Evolutionary conservation across 306 rosid genomes (phyloP), one percentile per base, ranked within the genome.

Genomic region (Biancaea sappan): DNA sequence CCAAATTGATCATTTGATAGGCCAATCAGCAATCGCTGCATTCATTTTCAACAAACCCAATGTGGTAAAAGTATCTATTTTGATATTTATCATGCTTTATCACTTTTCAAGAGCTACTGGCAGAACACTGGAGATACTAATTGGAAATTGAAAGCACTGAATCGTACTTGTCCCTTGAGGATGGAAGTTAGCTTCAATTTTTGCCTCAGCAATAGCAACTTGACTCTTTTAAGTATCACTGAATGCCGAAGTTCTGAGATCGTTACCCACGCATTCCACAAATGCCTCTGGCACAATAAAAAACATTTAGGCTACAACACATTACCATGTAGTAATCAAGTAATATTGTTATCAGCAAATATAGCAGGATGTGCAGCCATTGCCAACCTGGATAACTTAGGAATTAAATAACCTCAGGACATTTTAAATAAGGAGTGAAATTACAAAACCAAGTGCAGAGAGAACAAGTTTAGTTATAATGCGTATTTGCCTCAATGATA

Each of bases 191-290:
- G 84, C 97, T 92, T 95, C 89, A 95, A 83, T 52, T 95, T 95
- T 84, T 90, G 93, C 85, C 96, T 88, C 86, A 95, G 73, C 83
- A 95, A 82, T 54, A 95, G 81, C 73, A 95, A 87, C 88, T 95
- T 95, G 92, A 95, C 86, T 85, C 96, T 86, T 87, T 89, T 95
- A 61, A 92, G 99, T 40, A 96, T 95, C 82, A 95, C 99, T 66
- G 92, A 85, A 75, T 95, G 98, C 72, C 98, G 92, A 43, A 95
- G 91, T 79, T 95, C 99, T 60, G 99, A 95, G 66, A 85, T 95
- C 59, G 96, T 84, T 70, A 92, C 98, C 99, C 98, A 95, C 59
- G 97, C 98, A 85, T 95, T 92, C 99, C 99, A 95, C 59, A 95
- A 78, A 82, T 89, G 88, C 81, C 81, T 89, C 99, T 95, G 97